These are phyloP conservation scores for Pyricularia pennisetigena DNA, from an alignment of 2,329 filamentous ascomycete genomes.

Conservation along the genomic window DNA sequence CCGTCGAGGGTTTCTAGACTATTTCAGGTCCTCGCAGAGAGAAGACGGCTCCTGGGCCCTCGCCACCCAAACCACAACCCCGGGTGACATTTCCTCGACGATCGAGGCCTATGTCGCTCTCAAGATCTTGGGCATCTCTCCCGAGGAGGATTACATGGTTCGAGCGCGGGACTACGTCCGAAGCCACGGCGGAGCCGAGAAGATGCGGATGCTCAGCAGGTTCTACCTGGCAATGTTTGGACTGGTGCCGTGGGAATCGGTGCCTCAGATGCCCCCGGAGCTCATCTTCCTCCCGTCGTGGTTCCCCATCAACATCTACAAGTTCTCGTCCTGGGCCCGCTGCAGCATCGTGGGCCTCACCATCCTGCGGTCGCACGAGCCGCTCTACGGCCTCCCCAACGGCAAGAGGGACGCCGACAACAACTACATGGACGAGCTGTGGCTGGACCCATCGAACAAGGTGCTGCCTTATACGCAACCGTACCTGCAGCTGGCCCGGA, in stretches of 20 bases:
- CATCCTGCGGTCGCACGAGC: background rate
- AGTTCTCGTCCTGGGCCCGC: background rate
- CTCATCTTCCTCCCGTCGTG: background rate
- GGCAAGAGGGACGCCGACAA: background rate
- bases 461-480: background rate
- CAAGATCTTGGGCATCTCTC: background rate
- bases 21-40: background rate
- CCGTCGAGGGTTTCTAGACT: background rate
- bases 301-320: background rate
- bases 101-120: background rate
- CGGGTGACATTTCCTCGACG: background rate
- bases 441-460: background rate
- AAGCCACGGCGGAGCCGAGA: background rate
- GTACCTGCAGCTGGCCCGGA: background rate
- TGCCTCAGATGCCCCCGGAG: background rate
- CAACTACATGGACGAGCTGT: background rate
- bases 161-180: background rate
- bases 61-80: background rate
- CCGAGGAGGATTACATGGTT: background rate
- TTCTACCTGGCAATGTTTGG: background rate
- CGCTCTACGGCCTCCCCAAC: background rate
- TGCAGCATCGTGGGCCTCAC: background rate
- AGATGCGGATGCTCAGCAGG: background rate
- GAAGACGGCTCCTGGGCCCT: background rate
- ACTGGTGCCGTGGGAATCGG: background rate